Evolutionary conservation across 129 eudicot genomes (phyloP).

Genomic region (Calendula officinalis): DNA sequence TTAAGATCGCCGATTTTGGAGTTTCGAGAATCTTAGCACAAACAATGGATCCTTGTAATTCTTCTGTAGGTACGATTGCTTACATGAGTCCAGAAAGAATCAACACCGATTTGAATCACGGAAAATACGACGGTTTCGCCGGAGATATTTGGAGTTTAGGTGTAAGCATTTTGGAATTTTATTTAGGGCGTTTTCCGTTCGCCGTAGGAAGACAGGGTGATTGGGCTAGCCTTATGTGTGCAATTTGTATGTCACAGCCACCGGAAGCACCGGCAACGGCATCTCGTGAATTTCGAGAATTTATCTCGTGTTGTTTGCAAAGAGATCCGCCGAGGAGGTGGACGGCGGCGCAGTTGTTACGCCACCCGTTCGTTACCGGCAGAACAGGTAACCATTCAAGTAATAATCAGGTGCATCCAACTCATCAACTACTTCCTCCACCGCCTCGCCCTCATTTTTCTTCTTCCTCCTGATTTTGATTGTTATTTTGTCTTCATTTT

Average conservation of each 20-base stretch:
- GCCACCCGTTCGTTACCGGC: constrained; percentile 36
- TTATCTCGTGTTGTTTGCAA: constrained; percentile 60
- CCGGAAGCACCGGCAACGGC: constrained; percentile 74
- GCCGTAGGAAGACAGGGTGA: constrained; percentile 61
- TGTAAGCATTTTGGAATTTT: constrained; percentile 69
- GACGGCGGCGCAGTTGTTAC: constrained; percentile 58
- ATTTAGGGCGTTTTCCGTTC: constrained; percentile 69
- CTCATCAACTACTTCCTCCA: constrained; percentile 49
- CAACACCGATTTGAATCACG: constrained; percentile 73
- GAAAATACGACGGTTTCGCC: constrained; percentile 66
- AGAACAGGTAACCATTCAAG: constrained; percentile 6
- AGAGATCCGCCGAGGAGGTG: constrained; percentile 71
- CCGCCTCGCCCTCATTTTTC: constrained; percentile 31
- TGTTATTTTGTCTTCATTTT: constrained; percentile 6
- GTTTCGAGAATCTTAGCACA: constrained; percentile 54
- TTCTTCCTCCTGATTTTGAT: constrained; percentile 27
- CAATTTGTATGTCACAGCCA: constrained; percentile 70
- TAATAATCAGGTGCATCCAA: constrained; percentile 33
- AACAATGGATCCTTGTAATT: constrained; percentile 71
- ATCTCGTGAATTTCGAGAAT: constrained; percentile 60
- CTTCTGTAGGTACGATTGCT: constrained; percentile 80
- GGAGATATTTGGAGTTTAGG: constrained; percentile 90
- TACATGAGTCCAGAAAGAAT: constrained; percentile 91
- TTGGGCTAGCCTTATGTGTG: constrained; percentile 80
- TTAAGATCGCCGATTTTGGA: constrained; percentile 79